Base-by-base conservation (phyloP, 768 basidiomycete species). In the Boletellus ananas region DNA sequence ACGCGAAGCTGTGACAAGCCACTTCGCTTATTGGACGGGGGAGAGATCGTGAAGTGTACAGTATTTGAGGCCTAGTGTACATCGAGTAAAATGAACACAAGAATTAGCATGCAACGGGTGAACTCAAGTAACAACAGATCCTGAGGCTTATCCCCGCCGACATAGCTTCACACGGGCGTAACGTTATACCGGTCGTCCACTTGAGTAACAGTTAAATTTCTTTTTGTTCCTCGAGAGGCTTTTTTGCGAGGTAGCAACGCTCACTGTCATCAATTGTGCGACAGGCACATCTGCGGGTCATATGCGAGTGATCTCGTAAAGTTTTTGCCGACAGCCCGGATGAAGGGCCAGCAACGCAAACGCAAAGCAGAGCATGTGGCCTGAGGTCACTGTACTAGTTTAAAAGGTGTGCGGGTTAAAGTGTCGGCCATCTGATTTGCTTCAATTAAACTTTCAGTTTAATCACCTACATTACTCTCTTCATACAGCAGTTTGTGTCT, bases 291-390 rank as follows among this genome's bases (percentile, higher is more conserved):
- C 70, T 4, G 66, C 55, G 10, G 76, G 75, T 73, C 77, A 78
- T n/a, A 75, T 36, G 14, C 42, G 47, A 7, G 44, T 31, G 6
- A 70, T 59, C 31, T 75, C 67, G 42, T 70, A 73, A 0, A 82
- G 55, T 47, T 69, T 75, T 23, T 71, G 61, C 56, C 82, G 81
- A 29, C 67, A 66, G 1, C 76, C 75, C 3, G 79, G 79, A 54
- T 80, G 63, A 12, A 80, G 63, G 4, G 81, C 80, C 8, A 83
- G 61, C 11, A 77, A 63, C 0, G 58, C 63, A 13, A 79, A 49
- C 1, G 71, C 67, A 48, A 79, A 78, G 34, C 66, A 65, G 4
- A 78, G 64, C 0, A 75, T 65, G 52, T 79, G 73, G 6, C 77
- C 70, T 1, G 75, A 70, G 0, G 78, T 80, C 61, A 79, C 77